Evolutionary conservation across 495 filamentous ascomycete genomes (phyloP).

Genomic region (Neurospora sp.): DNA sequence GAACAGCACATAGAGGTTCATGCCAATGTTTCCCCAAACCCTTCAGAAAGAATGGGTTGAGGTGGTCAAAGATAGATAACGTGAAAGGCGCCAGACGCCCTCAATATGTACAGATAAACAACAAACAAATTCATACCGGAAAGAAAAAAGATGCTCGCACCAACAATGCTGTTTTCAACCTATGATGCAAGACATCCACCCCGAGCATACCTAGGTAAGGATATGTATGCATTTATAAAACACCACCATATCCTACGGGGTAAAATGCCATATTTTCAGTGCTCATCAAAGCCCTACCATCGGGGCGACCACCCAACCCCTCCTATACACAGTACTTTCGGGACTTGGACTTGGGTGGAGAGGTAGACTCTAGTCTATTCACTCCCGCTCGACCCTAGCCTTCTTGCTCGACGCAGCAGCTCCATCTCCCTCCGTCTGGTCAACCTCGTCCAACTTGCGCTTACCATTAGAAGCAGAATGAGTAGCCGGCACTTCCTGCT

Average conservation of each 20-base stretch:
- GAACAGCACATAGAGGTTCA: neutral
- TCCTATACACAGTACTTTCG: neutral
- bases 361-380: neutral
- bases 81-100: neutral
- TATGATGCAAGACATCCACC: neutral
- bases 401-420: slow-evolving; percentile 21
- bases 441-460: slow-evolving; percentile 17
- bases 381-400: slow-evolving; percentile 15
- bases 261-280: neutral
- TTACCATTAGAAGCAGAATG: slow-evolving; percentile 18
- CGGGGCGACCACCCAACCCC: neutral
- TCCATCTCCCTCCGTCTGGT: neutral
- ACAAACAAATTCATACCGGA: neutral
- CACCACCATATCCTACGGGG: neutral
- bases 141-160: neutral
- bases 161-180: neutral
- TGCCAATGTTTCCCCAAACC: neutral
- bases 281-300: neutral
- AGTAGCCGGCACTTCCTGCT: neutral
- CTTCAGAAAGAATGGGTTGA: neutral
- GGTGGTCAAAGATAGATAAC: neutral
- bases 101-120: neutral
- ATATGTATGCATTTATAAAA: neutral
- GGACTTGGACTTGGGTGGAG: neutral
- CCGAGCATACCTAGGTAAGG: neutral